These are phyloP conservation scores for Ustilago bromivora DNA, from an alignment of 1,284 basidiomycete genomes.

Conservation along the genomic window DNA sequence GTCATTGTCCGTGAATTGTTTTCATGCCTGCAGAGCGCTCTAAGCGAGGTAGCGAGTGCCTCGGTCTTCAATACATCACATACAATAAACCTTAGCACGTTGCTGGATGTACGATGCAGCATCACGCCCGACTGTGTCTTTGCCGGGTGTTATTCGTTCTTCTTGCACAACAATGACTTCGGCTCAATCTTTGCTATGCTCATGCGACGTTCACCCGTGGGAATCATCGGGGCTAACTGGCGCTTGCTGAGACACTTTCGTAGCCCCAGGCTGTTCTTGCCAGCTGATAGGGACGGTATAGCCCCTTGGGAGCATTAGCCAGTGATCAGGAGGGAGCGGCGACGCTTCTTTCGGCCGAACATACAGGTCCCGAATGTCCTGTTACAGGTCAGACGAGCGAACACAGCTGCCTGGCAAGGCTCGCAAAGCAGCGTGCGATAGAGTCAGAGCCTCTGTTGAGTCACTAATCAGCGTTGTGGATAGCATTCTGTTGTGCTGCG, in stretches of 20 bases:
- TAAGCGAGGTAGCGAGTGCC: constrained; percentile 2
- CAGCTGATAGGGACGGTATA: background rate
- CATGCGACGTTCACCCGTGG: constrained; percentile 10
- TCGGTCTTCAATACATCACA: constrained; percentile 1
- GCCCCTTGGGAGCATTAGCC: background rate
- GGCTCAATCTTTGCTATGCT: background rate
- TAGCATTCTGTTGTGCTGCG: no score
- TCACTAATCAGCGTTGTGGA: no score
- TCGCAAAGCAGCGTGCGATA: no score
- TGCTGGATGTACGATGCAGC: background rate
- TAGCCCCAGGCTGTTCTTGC: background rate
- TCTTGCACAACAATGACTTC: background rate
- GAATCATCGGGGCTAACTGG: background rate
- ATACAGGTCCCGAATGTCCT: no score
- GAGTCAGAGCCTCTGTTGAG: no score
- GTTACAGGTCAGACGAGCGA: no score
- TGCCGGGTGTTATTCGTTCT: background rate
- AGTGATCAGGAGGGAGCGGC: no score
- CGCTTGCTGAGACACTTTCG: background rate
- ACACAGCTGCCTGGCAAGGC: no score
- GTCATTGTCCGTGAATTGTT: background rate
- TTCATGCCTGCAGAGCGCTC: constrained; percentile 9
- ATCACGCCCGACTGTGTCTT: background rate
- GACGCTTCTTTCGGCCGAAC: no score
- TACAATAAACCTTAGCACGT: background rate